A percentile compares a stretch with the other conserved stretches of the same genome.
Conservation (phyloP, 257 asterid genomes). For the Thymus quinquecostatus region DNA sequence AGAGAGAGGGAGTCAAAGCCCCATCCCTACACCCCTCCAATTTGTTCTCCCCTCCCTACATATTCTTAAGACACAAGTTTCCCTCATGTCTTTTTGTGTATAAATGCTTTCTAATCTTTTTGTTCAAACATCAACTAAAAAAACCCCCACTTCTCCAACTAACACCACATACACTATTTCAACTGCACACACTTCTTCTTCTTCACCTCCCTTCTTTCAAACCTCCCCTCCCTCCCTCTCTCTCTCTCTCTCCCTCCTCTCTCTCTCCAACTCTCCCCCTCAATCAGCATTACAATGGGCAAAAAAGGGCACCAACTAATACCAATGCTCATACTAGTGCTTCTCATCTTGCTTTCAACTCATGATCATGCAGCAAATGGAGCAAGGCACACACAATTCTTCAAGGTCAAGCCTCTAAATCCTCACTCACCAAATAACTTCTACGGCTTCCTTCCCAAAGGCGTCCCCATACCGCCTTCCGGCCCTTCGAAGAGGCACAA, state of each 20-base stretch:
- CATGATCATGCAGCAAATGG: conserved; percentile 38
- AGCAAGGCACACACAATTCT: conserved; percentile 53
- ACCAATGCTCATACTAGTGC: conserved; percentile 32
- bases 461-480: conserved; percentile 78
- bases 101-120: conserved; percentile 9
- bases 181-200: conserved; percentile 22
- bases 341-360: conserved; percentile 29
- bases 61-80: conserved; percentile 64
- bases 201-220: conserved; percentile 28
- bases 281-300: conserved; percentile 32
- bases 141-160: conserved; percentile 23
- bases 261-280: not conserved
- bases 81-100: conserved; percentile 35
- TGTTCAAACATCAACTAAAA: conserved; percentile 13
- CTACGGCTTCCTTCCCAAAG: conserved; percentile 64
- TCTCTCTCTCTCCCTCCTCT: not conserved
- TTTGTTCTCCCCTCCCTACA: conserved; percentile 36
- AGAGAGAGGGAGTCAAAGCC: conserved; percentile 35
- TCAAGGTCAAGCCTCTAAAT: conserved; percentile 41
- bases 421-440: conserved; percentile 32
- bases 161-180: conserved; percentile 37
- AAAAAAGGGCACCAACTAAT: conserved; percentile 25
- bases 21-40: conserved; percentile 37
- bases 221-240: conserved; percentile 19
- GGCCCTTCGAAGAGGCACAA: conserved; percentile 73